Base-by-base conservation (phyloP, 305 asterid genomes). In the Caryopteris hybrid region DNA sequence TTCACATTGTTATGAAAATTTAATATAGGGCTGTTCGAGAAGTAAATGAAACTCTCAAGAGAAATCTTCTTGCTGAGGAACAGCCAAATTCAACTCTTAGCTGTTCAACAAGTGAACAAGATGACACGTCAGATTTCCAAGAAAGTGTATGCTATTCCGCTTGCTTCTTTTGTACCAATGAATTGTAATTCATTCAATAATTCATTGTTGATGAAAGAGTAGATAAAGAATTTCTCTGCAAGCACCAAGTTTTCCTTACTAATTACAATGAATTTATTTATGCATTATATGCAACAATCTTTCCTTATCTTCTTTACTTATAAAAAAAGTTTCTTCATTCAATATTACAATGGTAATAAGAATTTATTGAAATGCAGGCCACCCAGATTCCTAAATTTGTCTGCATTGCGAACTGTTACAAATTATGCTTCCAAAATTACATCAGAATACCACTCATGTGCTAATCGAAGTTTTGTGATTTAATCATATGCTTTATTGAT, bases 21-120 rank as follows among this genome's bases (percentile, higher is more conserved):
- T 64, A 78, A 76, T 74, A 33, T 72, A 88, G 91, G 93, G 96
- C 90, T 76, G 95, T 85, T 61, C 83, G 95, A 70, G 84, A 85
- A 77, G 82, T 91, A 92, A 87, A 74, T 81, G 88, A 77, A 77
- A 76, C 83, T 66, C 71, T 81, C 73, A 87, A 81, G 81, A 81
- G 76, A 69, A 87, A 72, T 77, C 87, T 80, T 57, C 80, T 55
- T 25, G 84, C 83, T n/a, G 79, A 76, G 78, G 91, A 78, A 83
- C 83, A 74, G 64, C 79, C 47, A 22, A 68, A 79, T 76, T 79
- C 86, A 53, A 65, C 80, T 63, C 16, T 34, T 79, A 82, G 84
- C 74, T 80, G 83, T 74, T 83, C 85, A 54, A 76, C 90, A 60
- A 81, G 86, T 50, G 88, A 68, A 70, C 82, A 64, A 80, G 89